A percentile compares a stretch with the other conserved stretches of the same genome.
Conservation (phyloP, 169 alveolate genomes). For the Plasmodium fragile region DNA sequence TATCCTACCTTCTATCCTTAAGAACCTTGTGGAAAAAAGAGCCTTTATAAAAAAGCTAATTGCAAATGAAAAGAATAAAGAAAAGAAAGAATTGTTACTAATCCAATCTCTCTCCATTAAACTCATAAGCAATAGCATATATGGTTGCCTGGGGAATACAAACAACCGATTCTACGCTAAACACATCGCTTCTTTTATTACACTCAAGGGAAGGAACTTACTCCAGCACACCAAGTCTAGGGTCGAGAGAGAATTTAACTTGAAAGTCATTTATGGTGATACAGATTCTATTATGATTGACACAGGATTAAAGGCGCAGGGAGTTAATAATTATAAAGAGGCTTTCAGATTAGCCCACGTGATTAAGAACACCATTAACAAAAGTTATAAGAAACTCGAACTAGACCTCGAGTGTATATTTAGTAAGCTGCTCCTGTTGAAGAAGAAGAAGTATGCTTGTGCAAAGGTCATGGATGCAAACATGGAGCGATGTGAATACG, state of each 20-base stretch:
- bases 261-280: slow-evolving; percentile 99
- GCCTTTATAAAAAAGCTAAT: slow-evolving; percentile 79
- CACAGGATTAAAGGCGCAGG: slow-evolving; percentile 90
- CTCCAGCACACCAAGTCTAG: slow-evolving; percentile 92
- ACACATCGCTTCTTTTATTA: slow-evolving; percentile 98
- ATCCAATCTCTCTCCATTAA: slow-evolving; percentile 97
- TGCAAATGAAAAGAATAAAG: slow-evolving; percentile 87
- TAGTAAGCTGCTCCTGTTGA: slow-evolving; percentile 94
- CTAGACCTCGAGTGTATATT: slow-evolving; percentile 98
- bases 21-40: slow-evolving; percentile 88
- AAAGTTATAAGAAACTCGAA: slow-evolving; percentile 95
- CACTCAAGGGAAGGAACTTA: slow-evolving; percentile 90
- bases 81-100: slow-evolving; percentile 89
- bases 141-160: slow-evolving; percentile 99
- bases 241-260: slow-evolving; percentile 92
- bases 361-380: slow-evolving; percentile 92
- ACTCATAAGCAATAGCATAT: slow-evolving; percentile 98
- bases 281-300: slow-evolving; percentile 99
- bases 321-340: slow-evolving; percentile 84
- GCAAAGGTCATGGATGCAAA: slow-evolving; percentile 90
- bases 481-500: slow-evolving; percentile 85
- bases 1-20: slow-evolving; percentile 92
- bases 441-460: slow-evolving; percentile 99
- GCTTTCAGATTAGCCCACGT: slow-evolving; percentile 92
- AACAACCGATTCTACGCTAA: slow-evolving; percentile 97